Percentiles rank a stretch among this genome's conserved stretches.
phyloP scores from a whole-genome alignment of 805 yeast genomes.

The Teunomyces lycoperdinae region DNA sequence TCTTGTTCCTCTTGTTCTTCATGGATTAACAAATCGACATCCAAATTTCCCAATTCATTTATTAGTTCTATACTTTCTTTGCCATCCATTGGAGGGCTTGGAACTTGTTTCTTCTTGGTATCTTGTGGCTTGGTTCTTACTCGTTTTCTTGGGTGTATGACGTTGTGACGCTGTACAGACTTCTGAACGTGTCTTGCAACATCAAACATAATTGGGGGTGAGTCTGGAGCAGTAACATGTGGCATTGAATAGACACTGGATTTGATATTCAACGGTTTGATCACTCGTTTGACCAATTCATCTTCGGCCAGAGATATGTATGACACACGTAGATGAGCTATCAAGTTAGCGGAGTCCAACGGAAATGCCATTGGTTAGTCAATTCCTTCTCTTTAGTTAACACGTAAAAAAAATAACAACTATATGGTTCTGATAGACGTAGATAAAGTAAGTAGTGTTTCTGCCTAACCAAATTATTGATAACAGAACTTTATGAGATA shows the following conservation, averaged over 20 bases:
- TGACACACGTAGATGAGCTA: conserved; percentile 28
- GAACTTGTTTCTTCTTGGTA: not conserved
- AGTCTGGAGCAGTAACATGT: conserved; percentile 12
- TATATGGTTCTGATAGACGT: too few relatives aligned
- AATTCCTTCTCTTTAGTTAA: not conserved
- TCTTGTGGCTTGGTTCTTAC: not conserved
- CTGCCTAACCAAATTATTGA: not conserved
- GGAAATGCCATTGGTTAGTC: conserved; percentile 34
- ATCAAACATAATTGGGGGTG: conserved; percentile 33
- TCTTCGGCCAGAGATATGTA: conserved; percentile 23
- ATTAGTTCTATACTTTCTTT: not conserved
- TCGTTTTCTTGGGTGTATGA: not conserved
- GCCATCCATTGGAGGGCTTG: not conserved
- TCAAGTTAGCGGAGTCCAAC: conserved; percentile 26
- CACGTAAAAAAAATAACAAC: not conserved
- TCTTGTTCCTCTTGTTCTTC: too few relatives aligned
- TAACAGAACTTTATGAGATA: not conserved
- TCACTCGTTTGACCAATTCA: conserved; percentile 18
- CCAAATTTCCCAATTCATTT: not conserved
- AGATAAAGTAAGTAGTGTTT: too few relatives aligned
- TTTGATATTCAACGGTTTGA: conserved; percentile 13
- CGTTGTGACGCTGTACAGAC: conserved; percentile 7
- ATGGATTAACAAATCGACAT: not conserved
- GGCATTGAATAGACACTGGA: conserved; percentile 2
- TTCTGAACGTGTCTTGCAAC: conserved; percentile 21